phyloP scores from a whole-genome alignment of 306 rosid species.

The Citrullus colocynthis region DNA sequence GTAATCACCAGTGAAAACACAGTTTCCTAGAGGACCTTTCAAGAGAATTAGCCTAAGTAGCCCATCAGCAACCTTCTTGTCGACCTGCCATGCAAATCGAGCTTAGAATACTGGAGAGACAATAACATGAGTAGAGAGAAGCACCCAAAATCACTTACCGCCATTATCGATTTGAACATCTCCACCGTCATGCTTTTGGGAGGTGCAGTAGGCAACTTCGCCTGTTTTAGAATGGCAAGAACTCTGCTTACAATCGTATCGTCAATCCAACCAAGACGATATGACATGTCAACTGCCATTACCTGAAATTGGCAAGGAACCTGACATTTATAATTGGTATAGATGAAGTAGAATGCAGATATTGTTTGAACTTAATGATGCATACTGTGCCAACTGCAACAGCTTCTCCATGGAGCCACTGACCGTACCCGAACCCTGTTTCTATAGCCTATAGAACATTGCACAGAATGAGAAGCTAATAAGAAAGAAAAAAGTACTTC shows the following conservation, averaged over 20 bases:
- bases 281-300: conserved; percentile 94
- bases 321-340: conserved; percentile 7
- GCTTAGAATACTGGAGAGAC: conserved; percentile 8
- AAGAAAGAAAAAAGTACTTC: neutral
- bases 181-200: conserved; percentile 66
- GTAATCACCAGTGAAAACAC: conserved; percentile 81
- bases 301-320: conserved; percentile 38
- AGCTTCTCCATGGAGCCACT: conserved; percentile 99
- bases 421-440: conserved; percentile 75
- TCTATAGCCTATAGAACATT: conserved; percentile 64
- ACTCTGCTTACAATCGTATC: conserved; percentile 74
- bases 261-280: conserved; percentile 93
- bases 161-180: conserved; percentile 85
- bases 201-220: conserved; percentile 61
- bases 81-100: conserved; percentile 48
- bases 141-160: conserved; percentile 37
- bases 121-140: neutral
- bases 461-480: conserved; percentile 11
- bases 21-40: conserved; percentile 82
- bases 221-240: conserved; percentile 42
- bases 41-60: conserved; percentile 76
- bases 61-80: conserved; percentile 94
- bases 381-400: conserved; percentile 92
- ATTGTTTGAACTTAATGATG: neutral
- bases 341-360: neutral